A percentile compares a stretch with the other conserved stretches of the same genome.
These are phyloP conservation scores for Kuraishia piskuri DNA, from an alignment of 805 yeast species.

Conservation along the genomic window DNA sequence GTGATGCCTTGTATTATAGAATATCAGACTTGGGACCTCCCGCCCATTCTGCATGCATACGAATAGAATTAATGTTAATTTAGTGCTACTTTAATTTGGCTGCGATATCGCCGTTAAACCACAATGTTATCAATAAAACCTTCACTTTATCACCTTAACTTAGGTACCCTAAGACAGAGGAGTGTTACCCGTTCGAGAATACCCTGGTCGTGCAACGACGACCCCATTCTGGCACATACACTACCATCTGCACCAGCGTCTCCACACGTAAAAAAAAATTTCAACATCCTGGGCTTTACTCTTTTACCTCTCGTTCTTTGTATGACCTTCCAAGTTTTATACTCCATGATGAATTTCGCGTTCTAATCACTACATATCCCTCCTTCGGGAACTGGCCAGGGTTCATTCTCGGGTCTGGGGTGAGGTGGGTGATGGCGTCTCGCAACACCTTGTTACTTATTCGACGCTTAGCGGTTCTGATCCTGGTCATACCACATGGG, in stretches of 20 bases:
- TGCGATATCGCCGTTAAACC: too few species aligned
- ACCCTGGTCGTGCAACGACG: too few species aligned
- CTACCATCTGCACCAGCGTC: background rate
- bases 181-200: too few species aligned
- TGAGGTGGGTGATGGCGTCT: slow-evolving; percentile 6
- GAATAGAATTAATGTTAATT: too few species aligned
- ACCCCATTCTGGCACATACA: too few species aligned
- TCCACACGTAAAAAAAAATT: background rate
- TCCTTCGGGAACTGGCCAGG: slow-evolving; percentile 7
- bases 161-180: too few species aligned
- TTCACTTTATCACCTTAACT: too few species aligned
- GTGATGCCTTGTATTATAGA: too few species aligned
- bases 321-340: slow-evolving; percentile 65
- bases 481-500: slow-evolving; percentile 25
- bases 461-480: slow-evolving; percentile 13
- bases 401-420: slow-evolving; percentile 7
- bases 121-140: too few species aligned
- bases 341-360: slow-evolving; percentile 55
- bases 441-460: slow-evolving; percentile 5
- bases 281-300: background rate
- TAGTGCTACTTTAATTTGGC: too few species aligned
- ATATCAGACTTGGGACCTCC: too few species aligned
- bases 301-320: slow-evolving; percentile 16
- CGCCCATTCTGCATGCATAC: too few species aligned
- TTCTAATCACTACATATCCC: slow-evolving; percentile 17